Percentiles rank a stretch among this genome's conserved stretches.
Conservation (phyloP, 2,329 filamentous ascomycete genomes). For the Clarireedia paspali region DNA sequence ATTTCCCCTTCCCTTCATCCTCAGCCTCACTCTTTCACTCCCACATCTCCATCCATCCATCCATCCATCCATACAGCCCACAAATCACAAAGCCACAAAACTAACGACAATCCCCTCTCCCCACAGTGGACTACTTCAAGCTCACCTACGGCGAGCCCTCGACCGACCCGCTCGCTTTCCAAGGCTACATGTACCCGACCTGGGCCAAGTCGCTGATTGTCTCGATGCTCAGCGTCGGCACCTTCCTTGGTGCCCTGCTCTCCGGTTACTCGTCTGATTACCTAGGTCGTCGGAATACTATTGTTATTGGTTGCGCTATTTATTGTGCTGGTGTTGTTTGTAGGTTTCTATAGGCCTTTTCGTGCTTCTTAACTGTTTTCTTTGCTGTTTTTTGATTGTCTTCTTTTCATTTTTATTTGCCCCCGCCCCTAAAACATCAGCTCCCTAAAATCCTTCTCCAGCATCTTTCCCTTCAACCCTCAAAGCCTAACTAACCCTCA, state of each 20-base stretch:
- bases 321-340: constrained; percentile 17
- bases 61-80: too few species aligned
- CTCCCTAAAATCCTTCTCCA: too few species aligned
- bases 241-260: constrained; percentile 58
- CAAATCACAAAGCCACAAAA: not conserved
- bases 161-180: constrained; percentile 5
- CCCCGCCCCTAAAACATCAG: too few species aligned
- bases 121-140: constrained; percentile 6
- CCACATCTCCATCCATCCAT: not conserved
- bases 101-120: not conserved
- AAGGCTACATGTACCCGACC: constrained; percentile 37
- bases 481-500: too few species aligned
- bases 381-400: too few species aligned
- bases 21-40: not conserved
- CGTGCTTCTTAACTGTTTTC: too few species aligned
- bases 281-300: constrained; percentile 29
- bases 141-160: not conserved
- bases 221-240: constrained; percentile 63
- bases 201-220: constrained; percentile 61
- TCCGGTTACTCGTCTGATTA: constrained; percentile 33
- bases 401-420: too few species aligned
- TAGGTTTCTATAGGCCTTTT: too few species aligned
- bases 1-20: constrained; percentile 18
- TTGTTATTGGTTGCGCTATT: constrained; percentile 21
- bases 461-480: too few species aligned